Evolutionary conservation across 768 basidiomycete species (phyloP).

Genomic region (Leccinum arenicola): DNA sequence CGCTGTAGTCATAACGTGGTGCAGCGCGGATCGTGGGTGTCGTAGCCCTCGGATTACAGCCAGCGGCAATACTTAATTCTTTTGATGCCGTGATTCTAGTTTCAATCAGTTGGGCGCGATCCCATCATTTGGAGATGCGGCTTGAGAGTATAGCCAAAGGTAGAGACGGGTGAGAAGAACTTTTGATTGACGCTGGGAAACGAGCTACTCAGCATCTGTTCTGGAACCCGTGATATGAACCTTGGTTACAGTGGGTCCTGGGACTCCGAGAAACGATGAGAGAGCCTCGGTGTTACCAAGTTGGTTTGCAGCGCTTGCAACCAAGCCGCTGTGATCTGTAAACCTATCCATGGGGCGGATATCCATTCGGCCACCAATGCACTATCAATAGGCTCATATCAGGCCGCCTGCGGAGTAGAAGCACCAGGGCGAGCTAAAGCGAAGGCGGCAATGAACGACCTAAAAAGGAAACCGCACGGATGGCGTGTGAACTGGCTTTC

Average conservation of each 20-base stretch:
- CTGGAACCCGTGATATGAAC: background rate
- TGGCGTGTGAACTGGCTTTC: background rate
- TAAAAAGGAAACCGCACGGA: background rate
- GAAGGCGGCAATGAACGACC: background rate
- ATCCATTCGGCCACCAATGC: background rate
- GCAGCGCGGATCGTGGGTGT: constrained; percentile 1
- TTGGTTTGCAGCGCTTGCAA: background rate
- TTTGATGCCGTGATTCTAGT: constrained; percentile 5
- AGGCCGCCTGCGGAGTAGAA: background rate
- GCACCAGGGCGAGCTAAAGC: background rate
- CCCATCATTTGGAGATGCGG: constrained; percentile 9
- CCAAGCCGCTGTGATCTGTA: background rate
- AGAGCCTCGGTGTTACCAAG: background rate
- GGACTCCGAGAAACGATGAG: background rate
- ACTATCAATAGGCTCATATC: background rate
- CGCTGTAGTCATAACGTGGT: constrained; percentile 10
- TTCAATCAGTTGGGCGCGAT: constrained; percentile 15
- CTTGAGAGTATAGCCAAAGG: constrained; percentile 2
- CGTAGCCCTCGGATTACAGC: constrained; percentile 4
- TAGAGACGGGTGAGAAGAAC: background rate
- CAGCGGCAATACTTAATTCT: constrained; percentile 3
- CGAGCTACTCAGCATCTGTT: background rate
- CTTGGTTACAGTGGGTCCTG: background rate
- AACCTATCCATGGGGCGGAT: background rate
- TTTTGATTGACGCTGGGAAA: constrained; percentile 9